Base-by-base conservation (phyloP, 192 early-diverging fungal species). In the Paraglomus brasilianum region DNA sequence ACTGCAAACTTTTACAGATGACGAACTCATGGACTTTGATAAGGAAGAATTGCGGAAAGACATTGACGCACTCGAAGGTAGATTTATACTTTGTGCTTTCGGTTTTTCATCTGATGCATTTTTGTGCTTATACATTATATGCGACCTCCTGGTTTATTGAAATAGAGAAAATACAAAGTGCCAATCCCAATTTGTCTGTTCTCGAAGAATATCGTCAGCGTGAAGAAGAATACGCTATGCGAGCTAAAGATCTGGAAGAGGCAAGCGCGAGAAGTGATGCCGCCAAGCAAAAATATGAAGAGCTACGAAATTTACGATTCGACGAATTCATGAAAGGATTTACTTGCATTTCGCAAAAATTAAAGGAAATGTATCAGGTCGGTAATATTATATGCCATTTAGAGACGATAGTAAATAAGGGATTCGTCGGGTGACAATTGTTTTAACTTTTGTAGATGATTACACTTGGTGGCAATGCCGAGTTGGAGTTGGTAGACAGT, bases 351-450 rank as follows among this genome's bases (percentile, higher is more conserved):
- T 97, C 97, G 15, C 83, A 89, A 72, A 90, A 94, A 75, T 81
- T 99, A 40, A 99, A 99, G 81, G 97, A 99, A 77, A 99, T 99
- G 95, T 98, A 99, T 80, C 95, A 97, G 82, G 89, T 91, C 62
- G 44, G 57, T 24, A 39, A n/a, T n/a, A 11, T 41, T 21, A 48
- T 74, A 17, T 14, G 59, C 21, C 47, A 36, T 22, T 44, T 10
- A 21, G 24, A 42, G 8, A 66, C 60, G 8, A 42, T n/a, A 36
- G 44, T 40, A 43, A 30, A 30, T 30, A 30, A 30, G 30, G 17
- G 3, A 30, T 3, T 30, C 30, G 30, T 36, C 60, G 19, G 42
- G 14, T 69, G 24, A 17, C 11, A 71, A 38, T 1, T 68, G 48
- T 44, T n/a, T 44, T n/a, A 22, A 24, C 43, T 1, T n/a, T 41